These are phyloP conservation scores for Pulveroboletus frians DNA, from an alignment of 768 basidiomycete species.

Conservation along the genomic window DNA sequence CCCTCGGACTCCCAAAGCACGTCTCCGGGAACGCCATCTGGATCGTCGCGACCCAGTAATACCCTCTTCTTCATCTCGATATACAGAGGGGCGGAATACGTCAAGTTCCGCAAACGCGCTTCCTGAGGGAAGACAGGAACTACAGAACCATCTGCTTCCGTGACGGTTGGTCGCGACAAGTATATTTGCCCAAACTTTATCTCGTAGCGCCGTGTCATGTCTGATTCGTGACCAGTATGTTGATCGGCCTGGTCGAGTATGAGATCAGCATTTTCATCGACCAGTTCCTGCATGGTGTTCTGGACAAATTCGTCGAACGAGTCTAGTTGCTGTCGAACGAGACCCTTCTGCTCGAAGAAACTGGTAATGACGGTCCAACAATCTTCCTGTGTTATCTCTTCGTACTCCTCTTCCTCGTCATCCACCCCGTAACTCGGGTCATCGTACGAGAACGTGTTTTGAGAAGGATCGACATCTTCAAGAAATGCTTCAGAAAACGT, in stretches of 20 bases:
- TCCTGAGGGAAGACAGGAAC: slow-evolving; percentile 96
- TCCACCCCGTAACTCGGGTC: slow-evolving; percentile 55
- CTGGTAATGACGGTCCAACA: slow-evolving; percentile 95
- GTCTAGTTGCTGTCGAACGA: slow-evolving; percentile 96
- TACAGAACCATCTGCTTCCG: slow-evolving; percentile 92
- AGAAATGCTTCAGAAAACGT: slow-evolving; percentile 32
- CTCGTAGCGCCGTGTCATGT: slow-evolving; percentile 88
- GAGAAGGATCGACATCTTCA: slow-evolving; percentile 45
- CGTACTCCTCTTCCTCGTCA: slow-evolving; percentile 52
- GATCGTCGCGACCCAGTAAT: slow-evolving; percentile 73
- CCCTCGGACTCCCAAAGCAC: slow-evolving; percentile 71
- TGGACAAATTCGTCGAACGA: slow-evolving; percentile 99
- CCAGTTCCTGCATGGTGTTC: slow-evolving; percentile 98
- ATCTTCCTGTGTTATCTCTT: slow-evolving; percentile 87
- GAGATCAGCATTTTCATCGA: slow-evolving; percentile 93
- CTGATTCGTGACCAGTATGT: slow-evolving; percentile 82
- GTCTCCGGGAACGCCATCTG: slow-evolving; percentile 75
- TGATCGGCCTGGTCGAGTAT: slow-evolving; percentile 96
- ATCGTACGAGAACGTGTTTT: slow-evolving; percentile 51
- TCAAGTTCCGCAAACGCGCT: slow-evolving; percentile 88
- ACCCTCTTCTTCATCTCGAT: slow-evolving; percentile 93
- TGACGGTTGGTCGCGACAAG: slow-evolving; percentile 89
- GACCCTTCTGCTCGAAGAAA: slow-evolving; percentile 96
- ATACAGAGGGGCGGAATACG: slow-evolving; percentile 93
- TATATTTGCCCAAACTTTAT: slow-evolving; percentile 98